These are phyloP conservation scores for Senna siamea DNA, from an alignment of 306 rosid genomes.

Conservation along the genomic window DNA sequence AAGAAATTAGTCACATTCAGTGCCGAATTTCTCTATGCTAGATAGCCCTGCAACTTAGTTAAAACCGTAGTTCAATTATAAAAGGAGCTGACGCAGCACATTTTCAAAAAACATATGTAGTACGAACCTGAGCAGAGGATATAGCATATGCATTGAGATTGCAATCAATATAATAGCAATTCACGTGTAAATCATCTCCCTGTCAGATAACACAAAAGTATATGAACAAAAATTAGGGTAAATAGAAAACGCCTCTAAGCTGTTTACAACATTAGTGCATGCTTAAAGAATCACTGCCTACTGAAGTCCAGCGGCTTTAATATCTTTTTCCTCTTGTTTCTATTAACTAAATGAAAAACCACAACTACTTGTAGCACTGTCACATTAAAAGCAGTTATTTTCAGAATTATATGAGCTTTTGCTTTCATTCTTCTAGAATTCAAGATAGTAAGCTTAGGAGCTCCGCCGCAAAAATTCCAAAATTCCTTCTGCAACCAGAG, in stretches of 20 bases:
- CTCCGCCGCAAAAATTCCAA: no score
- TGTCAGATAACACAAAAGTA: constrained; percentile 43
- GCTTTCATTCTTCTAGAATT: neutral
- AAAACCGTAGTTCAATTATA: constrained; percentile 10
- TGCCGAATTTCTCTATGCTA: constrained; percentile 2
- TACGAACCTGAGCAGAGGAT: constrained; percentile 87
- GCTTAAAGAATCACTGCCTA: neutral
- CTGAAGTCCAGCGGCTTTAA: neutral
- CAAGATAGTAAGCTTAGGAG: no score
- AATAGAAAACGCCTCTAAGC: constrained; percentile 21
- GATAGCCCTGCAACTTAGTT: neutral
- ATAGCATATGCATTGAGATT: constrained; percentile 79
- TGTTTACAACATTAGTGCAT: no score
- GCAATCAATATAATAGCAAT: constrained; percentile 83
- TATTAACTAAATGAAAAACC: no score
- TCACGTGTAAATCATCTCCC: constrained; percentile 86
- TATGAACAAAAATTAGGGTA: constrained; percentile 14
- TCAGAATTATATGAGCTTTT: neutral
- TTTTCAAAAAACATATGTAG: constrained; percentile 13
- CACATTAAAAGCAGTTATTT: neutral
- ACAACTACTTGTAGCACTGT: no score
- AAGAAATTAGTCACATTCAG: neutral
- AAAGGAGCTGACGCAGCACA: constrained; percentile 2
- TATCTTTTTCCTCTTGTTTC: no score
- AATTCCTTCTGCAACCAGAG: no score